Evolutionary conservation across 352 stramenopile species (phyloP).

Genomic region (Pythium rhizo-oryzae): DNA sequence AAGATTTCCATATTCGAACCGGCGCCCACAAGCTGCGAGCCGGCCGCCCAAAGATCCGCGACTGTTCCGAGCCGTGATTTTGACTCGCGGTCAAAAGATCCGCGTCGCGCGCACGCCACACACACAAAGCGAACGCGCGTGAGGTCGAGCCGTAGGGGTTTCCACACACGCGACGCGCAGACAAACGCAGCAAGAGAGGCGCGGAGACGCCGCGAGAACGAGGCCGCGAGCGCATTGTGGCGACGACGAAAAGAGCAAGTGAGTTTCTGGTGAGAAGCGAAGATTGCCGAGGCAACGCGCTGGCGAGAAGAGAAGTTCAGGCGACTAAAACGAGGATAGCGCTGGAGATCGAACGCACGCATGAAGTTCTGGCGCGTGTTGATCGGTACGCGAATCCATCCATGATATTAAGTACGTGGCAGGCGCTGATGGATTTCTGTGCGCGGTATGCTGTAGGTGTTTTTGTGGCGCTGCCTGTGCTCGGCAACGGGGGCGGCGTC

Average conservation of each 20-base stretch:
- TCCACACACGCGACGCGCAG: not conserved
- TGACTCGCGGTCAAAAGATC: conserved; percentile 23
- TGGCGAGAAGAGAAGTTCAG: too few species aligned
- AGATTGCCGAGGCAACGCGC: too few species aligned
- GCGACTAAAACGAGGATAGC: too few species aligned
- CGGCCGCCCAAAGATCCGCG: conserved; percentile 19
- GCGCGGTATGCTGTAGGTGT: not conserved
- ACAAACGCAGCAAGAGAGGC: not conserved
- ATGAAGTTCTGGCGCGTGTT: conserved; percentile 26
- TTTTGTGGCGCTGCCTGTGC: conserved; percentile 1
- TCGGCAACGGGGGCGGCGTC: not conserved
- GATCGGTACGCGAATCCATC: conserved; percentile 6
- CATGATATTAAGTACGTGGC: not conserved
- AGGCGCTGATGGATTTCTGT: not conserved
- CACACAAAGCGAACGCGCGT: too few species aligned
- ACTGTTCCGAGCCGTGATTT: conserved; percentile 14
- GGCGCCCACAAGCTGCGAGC: not conserved
- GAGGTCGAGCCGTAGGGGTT: not conserved
- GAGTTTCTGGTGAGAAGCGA: too few species aligned
- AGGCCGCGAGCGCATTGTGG: too few species aligned
- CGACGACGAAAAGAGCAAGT: too few species aligned
- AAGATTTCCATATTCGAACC: conserved; percentile 28
- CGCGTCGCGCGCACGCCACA: not conserved
- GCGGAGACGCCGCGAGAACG: too few species aligned
- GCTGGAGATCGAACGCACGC: not conserved